phyloP scores from a whole-genome alignment of 306 rosid species.

The Gastrolobium bilobum region DNA sequence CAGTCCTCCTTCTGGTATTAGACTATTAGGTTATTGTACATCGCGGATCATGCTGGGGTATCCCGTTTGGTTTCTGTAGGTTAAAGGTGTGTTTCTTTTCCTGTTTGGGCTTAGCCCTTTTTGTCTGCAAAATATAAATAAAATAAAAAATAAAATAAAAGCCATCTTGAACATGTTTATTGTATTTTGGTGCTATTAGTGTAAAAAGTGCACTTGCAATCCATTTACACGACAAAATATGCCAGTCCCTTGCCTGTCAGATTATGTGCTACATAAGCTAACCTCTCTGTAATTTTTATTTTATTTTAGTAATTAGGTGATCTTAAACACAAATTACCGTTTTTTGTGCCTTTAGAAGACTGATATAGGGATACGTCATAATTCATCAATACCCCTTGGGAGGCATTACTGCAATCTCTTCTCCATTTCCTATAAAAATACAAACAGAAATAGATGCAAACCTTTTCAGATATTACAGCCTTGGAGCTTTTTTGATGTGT shows the following conservation, averaged over 20 bases:
- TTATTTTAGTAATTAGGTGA: background rate
- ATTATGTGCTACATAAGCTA: constrained; percentile 3
- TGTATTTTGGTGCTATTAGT: constrained; percentile 23
- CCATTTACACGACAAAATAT: constrained; percentile 1
- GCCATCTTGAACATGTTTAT: constrained; percentile 14
- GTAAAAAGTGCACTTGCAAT: constrained; percentile 27
- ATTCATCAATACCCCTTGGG: background rate
- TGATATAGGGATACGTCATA: background rate
- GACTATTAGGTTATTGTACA: too few relatives aligned
- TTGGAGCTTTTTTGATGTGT: background rate
- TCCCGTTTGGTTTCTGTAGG: too few relatives aligned
- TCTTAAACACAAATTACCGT: background rate
- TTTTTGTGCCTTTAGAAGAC: background rate
- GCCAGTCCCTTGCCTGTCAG: background rate
- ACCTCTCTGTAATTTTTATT: too few relatives aligned
- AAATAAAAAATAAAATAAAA: too few relatives aligned
- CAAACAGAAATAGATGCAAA: background rate
- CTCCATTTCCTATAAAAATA: background rate
- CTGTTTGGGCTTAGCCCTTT: too few relatives aligned
- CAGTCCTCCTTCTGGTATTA: too few relatives aligned
- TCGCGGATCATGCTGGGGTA: too few relatives aligned
- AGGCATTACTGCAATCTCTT: background rate
- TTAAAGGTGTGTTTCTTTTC: too few relatives aligned
- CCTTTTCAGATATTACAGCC: background rate
- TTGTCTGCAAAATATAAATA: too few relatives aligned